These are phyloP conservation scores for Lophium mytilinum DNA, from an alignment of 495 filamentous ascomycete species.

Conservation along the genomic window DNA sequence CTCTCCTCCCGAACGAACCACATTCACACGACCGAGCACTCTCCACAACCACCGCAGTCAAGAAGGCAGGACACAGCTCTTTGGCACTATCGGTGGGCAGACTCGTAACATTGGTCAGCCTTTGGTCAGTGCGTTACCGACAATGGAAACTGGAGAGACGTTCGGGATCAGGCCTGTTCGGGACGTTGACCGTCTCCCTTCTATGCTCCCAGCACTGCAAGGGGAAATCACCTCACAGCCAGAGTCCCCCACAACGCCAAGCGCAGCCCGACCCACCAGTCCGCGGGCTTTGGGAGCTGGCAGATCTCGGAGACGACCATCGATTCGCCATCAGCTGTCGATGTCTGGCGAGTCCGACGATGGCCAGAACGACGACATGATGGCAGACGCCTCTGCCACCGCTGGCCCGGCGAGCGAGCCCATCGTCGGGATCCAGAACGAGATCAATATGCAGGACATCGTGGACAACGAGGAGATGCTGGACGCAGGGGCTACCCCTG, in stretches of 20 bases:
- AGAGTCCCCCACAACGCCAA: conserved; percentile 85
- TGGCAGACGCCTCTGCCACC: conserved; percentile 51
- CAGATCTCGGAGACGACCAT: conserved; percentile 54
- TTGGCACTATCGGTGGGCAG: conserved; percentile 15
- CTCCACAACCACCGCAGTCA: conserved; percentile 55
- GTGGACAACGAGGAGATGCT: conserved; percentile 73
- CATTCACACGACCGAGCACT: conserved; percentile 51
- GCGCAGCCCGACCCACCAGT: conserved; percentile 40
- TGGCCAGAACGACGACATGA: conserved; percentile 64
- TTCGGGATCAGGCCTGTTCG: conserved; percentile 70
- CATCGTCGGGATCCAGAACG: conserved; percentile 67
- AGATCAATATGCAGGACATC: conserved; percentile 70
- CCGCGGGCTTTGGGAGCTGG: conserved; percentile 23
- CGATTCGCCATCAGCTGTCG: conserved; percentile 81
- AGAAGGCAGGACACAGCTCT: conserved; percentile 45
- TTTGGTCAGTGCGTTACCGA: conserved; percentile 41
- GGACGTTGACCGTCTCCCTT: conserved; percentile 77
- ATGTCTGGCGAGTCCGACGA: conserved; percentile 84
- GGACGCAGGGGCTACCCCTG: conserved; percentile 62
- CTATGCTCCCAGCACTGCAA: conserved; percentile 68
- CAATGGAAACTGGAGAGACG: conserved; percentile 60
- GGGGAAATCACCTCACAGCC: conserved; percentile 75
- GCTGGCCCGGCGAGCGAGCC: conserved; percentile 57
- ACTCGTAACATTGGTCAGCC: conserved; percentile 22
- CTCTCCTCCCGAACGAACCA: conserved; percentile 66